Conservation (phyloP, 2,329 filamentous ascomycete species). For the Pseudogymnoascus verrucosus region DNA sequence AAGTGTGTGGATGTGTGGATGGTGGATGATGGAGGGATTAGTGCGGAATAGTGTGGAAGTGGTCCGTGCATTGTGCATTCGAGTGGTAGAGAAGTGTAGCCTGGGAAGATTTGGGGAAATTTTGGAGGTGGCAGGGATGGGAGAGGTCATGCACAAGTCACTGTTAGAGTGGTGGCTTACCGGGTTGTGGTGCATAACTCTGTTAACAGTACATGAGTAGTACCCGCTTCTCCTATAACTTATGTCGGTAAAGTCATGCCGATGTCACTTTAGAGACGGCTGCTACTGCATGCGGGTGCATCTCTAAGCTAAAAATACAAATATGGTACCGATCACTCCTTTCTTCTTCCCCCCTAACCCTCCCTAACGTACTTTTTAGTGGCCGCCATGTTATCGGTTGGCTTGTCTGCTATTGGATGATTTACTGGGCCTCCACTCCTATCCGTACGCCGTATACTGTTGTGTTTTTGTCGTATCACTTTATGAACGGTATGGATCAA, state of each 20-base stretch:
- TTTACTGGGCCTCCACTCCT: neutral
- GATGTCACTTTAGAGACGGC: neutral
- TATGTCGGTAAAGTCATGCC: neutral
- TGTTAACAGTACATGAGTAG: neutral
- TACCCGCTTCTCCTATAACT: neutral
- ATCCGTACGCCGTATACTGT: too few relatives aligned
- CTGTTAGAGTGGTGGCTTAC: neutral
- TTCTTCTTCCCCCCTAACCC: neutral
- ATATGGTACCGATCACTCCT: neutral
- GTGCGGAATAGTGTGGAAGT: neutral
- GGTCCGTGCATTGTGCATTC: neutral
- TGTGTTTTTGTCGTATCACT: neutral
- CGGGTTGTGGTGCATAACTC: neutral
- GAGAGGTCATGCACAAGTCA: neutral
- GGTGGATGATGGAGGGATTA: neutral
- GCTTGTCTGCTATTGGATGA: neutral
- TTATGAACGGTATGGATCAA: neutral
- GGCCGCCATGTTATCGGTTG: neutral
- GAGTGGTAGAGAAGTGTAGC: neutral
- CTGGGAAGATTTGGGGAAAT: neutral
- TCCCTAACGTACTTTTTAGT: neutral
- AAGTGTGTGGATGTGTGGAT: too few relatives aligned
- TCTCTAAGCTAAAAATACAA: neutral
- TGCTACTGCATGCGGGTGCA: neutral
- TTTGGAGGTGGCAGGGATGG: neutral